These are phyloP conservation scores for Tylopilus cervinicoccineus DNA, from an alignment of 768 basidiomycete species.

Conservation along the genomic window DNA sequence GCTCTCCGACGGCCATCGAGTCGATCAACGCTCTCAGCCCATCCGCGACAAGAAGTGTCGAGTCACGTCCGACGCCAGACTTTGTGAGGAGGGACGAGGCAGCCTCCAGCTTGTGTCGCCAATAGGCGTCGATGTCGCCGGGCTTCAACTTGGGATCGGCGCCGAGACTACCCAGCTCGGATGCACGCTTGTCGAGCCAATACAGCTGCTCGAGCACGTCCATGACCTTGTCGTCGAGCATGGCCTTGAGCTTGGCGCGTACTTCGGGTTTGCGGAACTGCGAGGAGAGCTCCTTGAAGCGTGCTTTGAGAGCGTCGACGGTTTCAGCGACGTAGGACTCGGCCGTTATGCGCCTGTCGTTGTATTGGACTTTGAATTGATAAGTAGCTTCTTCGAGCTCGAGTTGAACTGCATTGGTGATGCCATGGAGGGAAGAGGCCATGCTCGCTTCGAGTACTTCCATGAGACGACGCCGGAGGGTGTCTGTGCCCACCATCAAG, in stretches of 20 bases:
- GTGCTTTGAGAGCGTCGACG: constrained; percentile 85
- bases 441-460: constrained; percentile 97
- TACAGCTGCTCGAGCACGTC: constrained; percentile 96
- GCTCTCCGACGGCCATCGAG: constrained; percentile 82
- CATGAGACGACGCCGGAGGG: constrained; percentile 87
- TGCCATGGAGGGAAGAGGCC: constrained; percentile 92
- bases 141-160: constrained; percentile 66
- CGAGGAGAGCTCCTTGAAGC: constrained; percentile 80
- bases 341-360: constrained; percentile 89
- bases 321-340: constrained; percentile 99
- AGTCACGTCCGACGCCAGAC: constrained; percentile 91
- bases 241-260: constrained; percentile 80
- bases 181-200: constrained; percentile 87
- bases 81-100: constrained; percentile 92
- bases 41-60: constrained; percentile 92
- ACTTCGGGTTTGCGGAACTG: constrained; percentile 89
- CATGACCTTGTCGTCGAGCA: constrained; percentile 97
- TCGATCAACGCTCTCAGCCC: constrained; percentile 88
- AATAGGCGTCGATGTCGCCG: constrained; percentile 82
- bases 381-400: constrained; percentile 97
- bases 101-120: constrained; percentile 95
- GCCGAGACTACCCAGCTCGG: constrained; percentile 69
- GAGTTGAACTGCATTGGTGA: constrained; percentile 95
- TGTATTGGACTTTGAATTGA: constrained; percentile 99
- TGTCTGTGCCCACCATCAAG: constrained; percentile 89